Conservation (phyloP, 352 stramenopile genomes). For the Globisporangium cystogenes region DNA sequence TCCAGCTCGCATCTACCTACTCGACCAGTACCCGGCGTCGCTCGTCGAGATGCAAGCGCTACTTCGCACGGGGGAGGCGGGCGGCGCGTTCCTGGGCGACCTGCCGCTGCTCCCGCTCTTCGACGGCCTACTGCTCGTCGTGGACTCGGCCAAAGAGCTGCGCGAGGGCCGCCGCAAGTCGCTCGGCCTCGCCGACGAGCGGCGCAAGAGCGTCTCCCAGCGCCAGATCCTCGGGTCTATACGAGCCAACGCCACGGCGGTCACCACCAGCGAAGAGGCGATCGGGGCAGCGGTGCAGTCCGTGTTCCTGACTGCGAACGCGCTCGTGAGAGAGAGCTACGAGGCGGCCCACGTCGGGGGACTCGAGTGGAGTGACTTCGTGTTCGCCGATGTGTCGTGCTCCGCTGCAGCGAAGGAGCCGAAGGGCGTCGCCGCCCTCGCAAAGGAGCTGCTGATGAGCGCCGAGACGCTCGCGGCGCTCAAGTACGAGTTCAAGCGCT, state of each 20-base stretch:
- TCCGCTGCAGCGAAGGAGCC: slow-evolving; percentile 7
- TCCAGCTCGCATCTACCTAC: slow-evolving; percentile 42
- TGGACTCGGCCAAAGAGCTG: slow-evolving; percentile 22
- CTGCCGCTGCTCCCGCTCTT: slow-evolving; percentile 48
- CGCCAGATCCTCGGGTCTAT: slow-evolving; percentile 1
- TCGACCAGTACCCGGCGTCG: slow-evolving; percentile 53
- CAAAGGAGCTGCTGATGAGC: slow-evolving; percentile 25
- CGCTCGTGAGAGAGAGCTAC: slow-evolving; percentile 31
- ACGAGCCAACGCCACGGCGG: neutral
- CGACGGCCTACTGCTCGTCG: slow-evolving; percentile 48
- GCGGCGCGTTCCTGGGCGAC: slow-evolving; percentile 1
- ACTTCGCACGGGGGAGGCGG: slow-evolving; percentile 33
- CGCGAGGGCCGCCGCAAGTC: slow-evolving; percentile 21
- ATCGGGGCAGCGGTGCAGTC: slow-evolving; percentile 10
- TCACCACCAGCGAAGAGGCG: neutral
- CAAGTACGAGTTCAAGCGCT: slow-evolving; percentile 61
- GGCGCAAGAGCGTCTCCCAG: slow-evolving; percentile 24
- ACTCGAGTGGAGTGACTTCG: slow-evolving; percentile 74
- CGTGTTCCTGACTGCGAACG: slow-evolving; percentile 37
- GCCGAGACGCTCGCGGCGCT: slow-evolving; percentile 29
- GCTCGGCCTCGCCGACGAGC: slow-evolving; percentile 3
- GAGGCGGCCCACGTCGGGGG: slow-evolving; percentile 33
- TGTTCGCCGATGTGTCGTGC: slow-evolving; percentile 40
- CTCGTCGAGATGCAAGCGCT: slow-evolving; percentile 40
- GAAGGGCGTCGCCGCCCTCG: slow-evolving; percentile 23